Base-by-base conservation (phyloP, 2,329 filamentous ascomycete genomes). In the Scedosporium apiospermum region DNA sequence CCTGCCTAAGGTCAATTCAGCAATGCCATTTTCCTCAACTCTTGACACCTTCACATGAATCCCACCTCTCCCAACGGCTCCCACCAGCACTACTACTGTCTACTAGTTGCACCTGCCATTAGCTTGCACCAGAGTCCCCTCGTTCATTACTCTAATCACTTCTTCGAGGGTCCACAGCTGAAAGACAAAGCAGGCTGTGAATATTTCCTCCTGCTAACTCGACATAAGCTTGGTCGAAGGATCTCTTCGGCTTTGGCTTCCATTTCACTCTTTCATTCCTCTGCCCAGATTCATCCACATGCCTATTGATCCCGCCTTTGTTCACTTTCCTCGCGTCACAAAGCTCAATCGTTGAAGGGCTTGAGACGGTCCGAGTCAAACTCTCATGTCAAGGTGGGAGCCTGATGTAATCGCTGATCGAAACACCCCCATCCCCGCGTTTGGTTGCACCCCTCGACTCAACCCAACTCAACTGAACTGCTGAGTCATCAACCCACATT, bases 361-460 rank as follows among this genome's bases (percentile, higher is more conserved):
- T 38, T 38, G 34, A 38, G 34, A 38, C 34, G 34, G 34, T 38
- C 34, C 34, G 34, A 38, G 34, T 34, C 55, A 16, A 34, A 10
- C 41, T 27, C n/a, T 51, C 26, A 44, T n/a, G 14, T 21, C 16
- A 14, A 27, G 41, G 42, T 60, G 51, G 62, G 46, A 57, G 51
- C 49, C 58, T 63, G 58, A 63, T 63, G 62, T 63, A 64, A 62
- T 64, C 23, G 27, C 26, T 64, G 30, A 49, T 64, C 16, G n/a
- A 34, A n/a, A 26, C 63, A 64, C 63, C 38, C 63, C 63, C 59
- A 60, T 58, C 63, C 63, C 63, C 63, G 58, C 61, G 44, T 64
- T 65, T 67, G 62, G 21, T 1, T 16, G 16, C 49, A 61, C 60
- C 26, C 59, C 49, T 51, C 30, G 18, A 14, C 14, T 27, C 27